phyloP scores from a whole-genome alignment of 768 basidiomycete species.

The Clitopilus hobsonii region DNA sequence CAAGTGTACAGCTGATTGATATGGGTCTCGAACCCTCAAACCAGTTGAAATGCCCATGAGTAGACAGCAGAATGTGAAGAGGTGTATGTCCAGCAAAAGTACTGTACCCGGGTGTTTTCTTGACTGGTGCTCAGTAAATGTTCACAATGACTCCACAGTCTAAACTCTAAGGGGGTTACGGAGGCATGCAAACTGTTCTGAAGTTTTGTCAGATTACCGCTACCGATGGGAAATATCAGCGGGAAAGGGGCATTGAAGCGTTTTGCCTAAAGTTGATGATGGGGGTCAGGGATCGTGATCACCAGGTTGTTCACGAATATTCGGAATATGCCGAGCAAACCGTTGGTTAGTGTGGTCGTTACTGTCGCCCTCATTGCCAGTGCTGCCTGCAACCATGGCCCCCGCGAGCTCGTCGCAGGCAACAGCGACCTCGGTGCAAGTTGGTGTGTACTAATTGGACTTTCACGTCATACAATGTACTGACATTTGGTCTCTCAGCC shows the following conservation, averaged over 20 bases:
- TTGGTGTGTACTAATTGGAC: conserved; percentile 63
- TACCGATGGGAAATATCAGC: conserved; percentile 1
- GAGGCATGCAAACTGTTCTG: neutral
- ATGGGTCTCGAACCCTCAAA: neutral
- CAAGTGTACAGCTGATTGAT: too few species aligned
- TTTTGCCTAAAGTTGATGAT: neutral
- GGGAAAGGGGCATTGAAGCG: neutral
- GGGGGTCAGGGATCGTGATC: neutral
- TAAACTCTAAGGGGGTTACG: neutral
- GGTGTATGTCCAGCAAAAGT: neutral
- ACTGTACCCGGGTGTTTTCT: neutral
- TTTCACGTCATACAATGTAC: too few species aligned
- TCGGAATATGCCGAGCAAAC: conserved; percentile 31
- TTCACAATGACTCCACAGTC: neutral
- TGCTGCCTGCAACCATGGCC: conserved; percentile 57
- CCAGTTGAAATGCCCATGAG: too few species aligned
- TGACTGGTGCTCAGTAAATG: neutral
- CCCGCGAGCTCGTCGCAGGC: conserved; percentile 66
- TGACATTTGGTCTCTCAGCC: too few species aligned
- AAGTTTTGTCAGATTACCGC: too few species aligned
- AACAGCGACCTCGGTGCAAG: conserved; percentile 88
- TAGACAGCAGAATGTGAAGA: too few species aligned
- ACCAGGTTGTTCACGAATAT: neutral
- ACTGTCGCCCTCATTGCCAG: conserved; percentile 9
- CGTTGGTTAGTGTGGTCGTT: conserved; percentile 23